Evolutionary conservation across 2,329 filamentous ascomycete species (phyloP), one percentile per base, ranked within the genome.

Genomic region (Ceratocystis eucalypticola): DNA sequence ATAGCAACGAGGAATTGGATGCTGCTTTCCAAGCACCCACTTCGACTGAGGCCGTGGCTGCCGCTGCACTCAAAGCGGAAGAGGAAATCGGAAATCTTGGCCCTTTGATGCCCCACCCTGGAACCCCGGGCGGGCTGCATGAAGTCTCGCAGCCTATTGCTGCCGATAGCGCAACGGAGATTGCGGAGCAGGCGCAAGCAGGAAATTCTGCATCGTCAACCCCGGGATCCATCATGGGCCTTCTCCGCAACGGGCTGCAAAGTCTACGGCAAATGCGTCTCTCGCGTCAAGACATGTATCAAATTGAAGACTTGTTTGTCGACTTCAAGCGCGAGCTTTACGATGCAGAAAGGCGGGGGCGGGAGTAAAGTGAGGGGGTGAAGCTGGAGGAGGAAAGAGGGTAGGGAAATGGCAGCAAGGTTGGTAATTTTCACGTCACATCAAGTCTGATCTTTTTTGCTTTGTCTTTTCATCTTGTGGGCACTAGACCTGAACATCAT

Each of bases 241-340:
- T 73, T 33, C 70, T 78, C 37, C 72, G 73, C 37, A 64, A 65
- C 44, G 75, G 75, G 0, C 74, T 94, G 28, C 78, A 79, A 22
- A 80, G 84, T 69, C 78, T 91, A 67, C 82, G 80, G 65, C 77
- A 76, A 33, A 79, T 85, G 25, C 78, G 82, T 17, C 75, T 95
- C 53, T 84, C 84, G 17, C 80, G 83, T 10, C 79, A 82, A 10
- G 85, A 89, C 68, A 83, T 91, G 65, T 81, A 85, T 68, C 80
- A 87, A 72, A 80, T 94, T 70, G 89, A 94, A 72, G 87, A 92
- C 72, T 77, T 90, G 71, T 80, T 94, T 72, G 89, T 92, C 77
- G 88, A 93, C 73, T 84, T 93, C 70, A 87, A 88, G 74, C 80
- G 83, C 69, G 85, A 88, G 73, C 80, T 92, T 64, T 88, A 88